These are phyloP conservation scores for Phaffia australis DNA, from an alignment of 768 basidiomycete species.

Conservation along the genomic window DNA sequence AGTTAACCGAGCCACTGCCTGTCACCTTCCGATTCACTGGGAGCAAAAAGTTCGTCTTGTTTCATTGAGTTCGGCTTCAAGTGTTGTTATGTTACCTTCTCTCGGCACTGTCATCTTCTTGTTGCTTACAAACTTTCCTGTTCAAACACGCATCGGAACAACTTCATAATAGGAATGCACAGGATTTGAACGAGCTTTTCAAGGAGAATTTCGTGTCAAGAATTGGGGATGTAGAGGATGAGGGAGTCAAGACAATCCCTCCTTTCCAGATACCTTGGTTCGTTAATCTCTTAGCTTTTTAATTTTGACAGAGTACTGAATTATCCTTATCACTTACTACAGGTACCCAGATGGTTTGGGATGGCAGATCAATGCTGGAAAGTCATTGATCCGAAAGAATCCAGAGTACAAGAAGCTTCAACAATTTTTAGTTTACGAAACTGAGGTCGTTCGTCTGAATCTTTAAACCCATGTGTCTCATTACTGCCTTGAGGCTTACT, in stretches of 20 bases:
- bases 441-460: constrained; percentile 67
- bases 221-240: constrained; percentile 33
- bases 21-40: constrained; percentile 91
- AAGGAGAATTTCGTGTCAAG: constrained; percentile 63
- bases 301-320: not conserved
- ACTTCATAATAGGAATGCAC: constrained; percentile 39
- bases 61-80: constrained; percentile 6
- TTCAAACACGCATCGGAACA: constrained; percentile 30
- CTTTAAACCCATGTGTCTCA: not conserved
- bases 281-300: constrained; percentile 24
- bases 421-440: constrained; percentile 91
- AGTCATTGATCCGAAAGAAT: constrained; percentile 72
- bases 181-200: constrained; percentile 69
- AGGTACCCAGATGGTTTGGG: constrained; percentile 94
- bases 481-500: not conserved
- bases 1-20: constrained; percentile 62
- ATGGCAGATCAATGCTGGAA: constrained; percentile 91
- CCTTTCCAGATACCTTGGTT: constrained; percentile 81
- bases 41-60: constrained; percentile 57
- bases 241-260: constrained; percentile 62
- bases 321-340: not conserved
- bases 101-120: constrained; percentile 18
- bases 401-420: constrained; percentile 91
- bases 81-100: not conserved
- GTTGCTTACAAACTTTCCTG: constrained; percentile 39